phyloP scores from a whole-genome alignment of 2,329 filamentous ascomycete species.

The Xylariaceae sp. region DNA sequence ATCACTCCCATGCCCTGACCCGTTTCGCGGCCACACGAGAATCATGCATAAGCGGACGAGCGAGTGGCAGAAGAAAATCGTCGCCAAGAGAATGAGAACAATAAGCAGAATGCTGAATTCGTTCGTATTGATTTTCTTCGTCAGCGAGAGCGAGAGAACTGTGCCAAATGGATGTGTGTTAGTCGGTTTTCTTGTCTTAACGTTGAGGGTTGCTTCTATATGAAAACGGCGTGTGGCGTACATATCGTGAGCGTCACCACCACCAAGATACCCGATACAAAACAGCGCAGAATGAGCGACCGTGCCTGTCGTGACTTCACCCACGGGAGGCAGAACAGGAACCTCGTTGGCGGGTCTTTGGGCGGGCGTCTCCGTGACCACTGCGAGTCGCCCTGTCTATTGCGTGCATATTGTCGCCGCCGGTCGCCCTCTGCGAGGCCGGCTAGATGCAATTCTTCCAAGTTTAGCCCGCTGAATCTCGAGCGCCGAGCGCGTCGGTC shows the following conservation, averaged over 20 bases:
- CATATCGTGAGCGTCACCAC: slow-evolving; percentile 56
- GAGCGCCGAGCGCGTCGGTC: slow-evolving; percentile 19
- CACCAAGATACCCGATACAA: slow-evolving; percentile 61
- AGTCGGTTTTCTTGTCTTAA: neutral
- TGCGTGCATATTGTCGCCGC: slow-evolving; percentile 28
- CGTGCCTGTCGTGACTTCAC: slow-evolving; percentile 50
- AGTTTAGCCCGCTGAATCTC: slow-evolving; percentile 39
- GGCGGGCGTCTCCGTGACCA: slow-evolving; percentile 16
- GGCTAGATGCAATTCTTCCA: slow-evolving; percentile 44
- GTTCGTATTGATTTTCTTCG: slow-evolving; percentile 55
- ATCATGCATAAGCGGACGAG: slow-evolving; percentile 68
- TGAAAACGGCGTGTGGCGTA: slow-evolving; percentile 47
- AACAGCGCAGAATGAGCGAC: slow-evolving; percentile 52
- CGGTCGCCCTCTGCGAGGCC: slow-evolving; percentile 39
- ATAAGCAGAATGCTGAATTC: slow-evolving; percentile 78
- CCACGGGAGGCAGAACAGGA: slow-evolving; percentile 52
- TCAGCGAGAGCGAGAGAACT: slow-evolving; percentile 71
- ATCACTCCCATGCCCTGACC: slow-evolving; percentile 1
- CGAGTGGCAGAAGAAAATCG: slow-evolving; percentile 75
- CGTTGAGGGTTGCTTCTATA: neutral
- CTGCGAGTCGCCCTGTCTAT: slow-evolving; percentile 13
- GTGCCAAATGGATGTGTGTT: neutral
- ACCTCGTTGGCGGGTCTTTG: slow-evolving; percentile 35
- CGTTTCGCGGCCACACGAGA: slow-evolving; percentile 43
- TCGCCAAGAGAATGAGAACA: slow-evolving; percentile 66